A percentile compares a stretch with the other conserved stretches of the same genome.
Evolutionary conservation across 352 stramenopile species (phyloP).

Genomic region (Phytophthora crassamura): DNA sequence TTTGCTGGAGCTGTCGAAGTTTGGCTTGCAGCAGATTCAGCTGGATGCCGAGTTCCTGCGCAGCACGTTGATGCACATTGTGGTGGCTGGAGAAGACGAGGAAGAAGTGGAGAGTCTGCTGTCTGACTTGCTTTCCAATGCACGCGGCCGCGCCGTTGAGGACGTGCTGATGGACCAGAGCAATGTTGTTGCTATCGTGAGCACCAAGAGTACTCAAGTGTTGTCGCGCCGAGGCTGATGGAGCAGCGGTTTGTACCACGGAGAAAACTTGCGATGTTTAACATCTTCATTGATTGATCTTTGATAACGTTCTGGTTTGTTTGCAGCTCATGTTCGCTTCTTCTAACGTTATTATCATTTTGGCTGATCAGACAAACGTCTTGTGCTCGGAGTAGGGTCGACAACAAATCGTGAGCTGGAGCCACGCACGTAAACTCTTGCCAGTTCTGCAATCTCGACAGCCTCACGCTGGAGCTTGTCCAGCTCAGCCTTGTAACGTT

Average conservation of each 20-base stretch:
- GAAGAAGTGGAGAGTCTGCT: constrained; percentile 82
- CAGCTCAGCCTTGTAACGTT: constrained; percentile 67
- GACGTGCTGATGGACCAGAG: constrained; percentile 86
- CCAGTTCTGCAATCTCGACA: constrained; percentile 25
- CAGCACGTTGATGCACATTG: constrained; percentile 56
- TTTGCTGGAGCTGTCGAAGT: constrained; percentile 64
- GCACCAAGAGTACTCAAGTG: constrained; percentile 78
- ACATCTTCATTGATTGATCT: too few species aligned
- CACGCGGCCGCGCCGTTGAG: constrained; percentile 64
- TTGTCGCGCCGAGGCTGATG: constrained; percentile 56
- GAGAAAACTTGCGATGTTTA: constrained; percentile 2
- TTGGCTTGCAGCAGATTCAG: constrained; percentile 82
- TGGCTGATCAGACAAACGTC: constrained; percentile 16
- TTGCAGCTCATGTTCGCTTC: constrained; percentile 3
- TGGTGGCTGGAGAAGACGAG: constrained; percentile 43
- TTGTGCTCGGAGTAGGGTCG: constrained; percentile 6
- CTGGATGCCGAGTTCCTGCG: constrained; percentile 81
- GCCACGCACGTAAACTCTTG: constrained; percentile 45
- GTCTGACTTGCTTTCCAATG: constrained; percentile 80
- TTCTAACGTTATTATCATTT: constrained; percentile 19
- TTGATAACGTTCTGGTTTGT: constrained; percentile 15
- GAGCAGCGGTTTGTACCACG: neutral
- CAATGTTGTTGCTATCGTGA: constrained; percentile 84
- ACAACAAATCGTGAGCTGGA: constrained; percentile 49
- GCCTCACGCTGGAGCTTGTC: constrained; percentile 49